Evolutionary conservation across 2,329 filamentous ascomycete genomes (phyloP).

Genomic region (Penicillium janthinellum): DNA sequence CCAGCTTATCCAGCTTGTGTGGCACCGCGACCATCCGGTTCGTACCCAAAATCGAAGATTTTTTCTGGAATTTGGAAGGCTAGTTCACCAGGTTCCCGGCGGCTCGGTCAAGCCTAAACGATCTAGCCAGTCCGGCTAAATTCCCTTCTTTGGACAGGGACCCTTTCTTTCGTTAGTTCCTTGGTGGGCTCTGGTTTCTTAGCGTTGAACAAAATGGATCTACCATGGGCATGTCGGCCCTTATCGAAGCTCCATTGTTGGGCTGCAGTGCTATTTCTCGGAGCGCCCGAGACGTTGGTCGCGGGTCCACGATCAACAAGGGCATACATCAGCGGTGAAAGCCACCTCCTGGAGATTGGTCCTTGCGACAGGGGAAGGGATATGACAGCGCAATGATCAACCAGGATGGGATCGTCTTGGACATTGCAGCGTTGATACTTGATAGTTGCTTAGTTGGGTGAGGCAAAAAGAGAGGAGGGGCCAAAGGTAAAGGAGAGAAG

Average conservation of each 20-base stretch:
- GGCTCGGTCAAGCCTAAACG: neutral
- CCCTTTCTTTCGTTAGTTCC: neutral
- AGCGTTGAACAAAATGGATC: neutral
- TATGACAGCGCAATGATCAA: slow-evolving; percentile 17
- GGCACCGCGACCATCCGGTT: slow-evolving; percentile 8
- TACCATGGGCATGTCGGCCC: slow-evolving; percentile 1
- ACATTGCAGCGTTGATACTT: neutral
- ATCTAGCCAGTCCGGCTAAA: neutral
- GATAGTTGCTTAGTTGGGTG: neutral
- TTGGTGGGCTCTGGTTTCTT: neutral
- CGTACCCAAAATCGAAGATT: neutral
- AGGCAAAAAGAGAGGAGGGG: neutral
- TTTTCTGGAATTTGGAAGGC: neutral
- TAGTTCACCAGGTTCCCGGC: neutral
- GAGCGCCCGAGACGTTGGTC: slow-evolving; percentile 6
- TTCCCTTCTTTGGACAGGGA: neutral
- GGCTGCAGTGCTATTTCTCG: neutral
- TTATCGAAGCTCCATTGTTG: slow-evolving; percentile 8
- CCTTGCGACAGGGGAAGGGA: neutral
- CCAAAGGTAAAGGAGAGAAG: neutral
- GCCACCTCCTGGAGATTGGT: slow-evolving; percentile 18
- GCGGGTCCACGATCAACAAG: neutral
- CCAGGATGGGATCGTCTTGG: slow-evolving; percentile 9
- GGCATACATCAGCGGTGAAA: neutral
- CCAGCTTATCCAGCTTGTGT: neutral